Conservation (phyloP, 768 basidiomycete species). For the Tephrocybe sp. region DNA sequence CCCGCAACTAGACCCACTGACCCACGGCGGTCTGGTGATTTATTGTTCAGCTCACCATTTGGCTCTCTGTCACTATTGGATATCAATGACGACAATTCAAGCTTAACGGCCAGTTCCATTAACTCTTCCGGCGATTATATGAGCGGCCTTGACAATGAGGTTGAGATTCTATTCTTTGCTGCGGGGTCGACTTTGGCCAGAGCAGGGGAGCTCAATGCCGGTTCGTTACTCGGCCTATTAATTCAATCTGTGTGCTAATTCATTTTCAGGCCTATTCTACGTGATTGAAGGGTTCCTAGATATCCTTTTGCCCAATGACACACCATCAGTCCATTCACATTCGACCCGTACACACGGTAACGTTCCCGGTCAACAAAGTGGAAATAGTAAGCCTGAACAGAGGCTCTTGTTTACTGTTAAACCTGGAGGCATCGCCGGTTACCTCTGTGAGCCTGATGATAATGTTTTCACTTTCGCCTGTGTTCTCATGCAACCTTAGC, state of each 20-base stretch:
- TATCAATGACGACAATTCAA: constrained; percentile 66
- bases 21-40: constrained; percentile 36
- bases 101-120: constrained; percentile 59
- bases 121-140: constrained; percentile 56
- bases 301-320: constrained; percentile 68
- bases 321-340: constrained; percentile 18
- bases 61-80: constrained; percentile 73
- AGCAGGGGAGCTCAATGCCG: constrained; percentile 87
- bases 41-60: constrained; percentile 60
- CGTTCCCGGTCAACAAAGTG: constrained; percentile 6
- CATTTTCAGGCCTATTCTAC: constrained; percentile 71
- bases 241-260: constrained; percentile 5
- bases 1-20: constrained; percentile 54
- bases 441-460: constrained; percentile 58
- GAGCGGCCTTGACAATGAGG: constrained; percentile 90
- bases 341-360: constrained; percentile 18
- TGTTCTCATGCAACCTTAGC: constrained; percentile 40
- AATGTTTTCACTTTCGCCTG: not conserved
- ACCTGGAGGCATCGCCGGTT: constrained; percentile 96
- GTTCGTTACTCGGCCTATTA: constrained; percentile 31
- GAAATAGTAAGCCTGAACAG: constrained; percentile 34
- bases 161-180: constrained; percentile 92
- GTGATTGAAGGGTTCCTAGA: constrained; percentile 96
- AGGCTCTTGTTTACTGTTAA: constrained; percentile 92
- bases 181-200: constrained; percentile 83